phyloP scores from a whole-genome alignment of 2,329 filamentous ascomycete species.

The Cladobotryum mycophilum region DNA sequence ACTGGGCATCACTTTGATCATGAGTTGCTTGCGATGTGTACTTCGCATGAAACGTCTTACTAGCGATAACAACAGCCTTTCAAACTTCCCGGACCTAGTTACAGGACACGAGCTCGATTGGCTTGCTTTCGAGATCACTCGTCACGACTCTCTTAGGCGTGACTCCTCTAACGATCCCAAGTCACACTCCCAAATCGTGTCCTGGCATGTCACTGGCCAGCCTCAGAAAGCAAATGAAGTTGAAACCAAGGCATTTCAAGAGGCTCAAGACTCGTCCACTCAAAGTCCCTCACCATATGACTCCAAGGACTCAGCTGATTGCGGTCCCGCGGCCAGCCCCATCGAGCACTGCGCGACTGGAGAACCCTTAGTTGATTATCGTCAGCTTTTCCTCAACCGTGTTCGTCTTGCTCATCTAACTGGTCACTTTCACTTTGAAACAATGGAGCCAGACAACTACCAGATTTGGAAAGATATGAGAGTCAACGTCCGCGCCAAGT shows the following conservation, averaged over 20 bases:
- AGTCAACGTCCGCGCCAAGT: conserved; percentile 10
- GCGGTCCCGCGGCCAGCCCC: background rate
- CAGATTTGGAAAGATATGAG: conserved; percentile 12
- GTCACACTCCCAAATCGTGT: background rate
- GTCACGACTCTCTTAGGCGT: background rate
- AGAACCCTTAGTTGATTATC: background rate
- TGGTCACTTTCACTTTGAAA: background rate
- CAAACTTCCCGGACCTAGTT: conserved; percentile 11
- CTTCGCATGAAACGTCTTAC: conserved; percentile 15
- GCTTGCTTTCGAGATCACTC: conserved; percentile 15
- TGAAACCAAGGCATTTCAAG: background rate
- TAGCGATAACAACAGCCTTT: conserved; percentile 12
- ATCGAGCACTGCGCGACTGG: background rate
- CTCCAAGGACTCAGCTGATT: background rate
- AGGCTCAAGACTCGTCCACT: too few relatives aligned
- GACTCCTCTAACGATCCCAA: background rate
- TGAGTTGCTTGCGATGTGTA: conserved; percentile 15
- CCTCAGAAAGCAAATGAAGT: background rate
- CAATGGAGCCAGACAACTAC: background rate
- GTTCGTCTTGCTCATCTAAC: conserved; percentile 11
- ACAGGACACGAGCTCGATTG: conserved; percentile 19
- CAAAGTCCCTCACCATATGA: too few relatives aligned
- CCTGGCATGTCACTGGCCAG: background rate
- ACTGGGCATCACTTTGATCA: conserved; percentile 14
- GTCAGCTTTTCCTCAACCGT: background rate